Percentiles rank a stretch among this genome's conserved stretches.
These are phyloP conservation scores for Brassica nigra DNA, from an alignment of 345 rosid genomes.

Conservation along the genomic window DNA sequence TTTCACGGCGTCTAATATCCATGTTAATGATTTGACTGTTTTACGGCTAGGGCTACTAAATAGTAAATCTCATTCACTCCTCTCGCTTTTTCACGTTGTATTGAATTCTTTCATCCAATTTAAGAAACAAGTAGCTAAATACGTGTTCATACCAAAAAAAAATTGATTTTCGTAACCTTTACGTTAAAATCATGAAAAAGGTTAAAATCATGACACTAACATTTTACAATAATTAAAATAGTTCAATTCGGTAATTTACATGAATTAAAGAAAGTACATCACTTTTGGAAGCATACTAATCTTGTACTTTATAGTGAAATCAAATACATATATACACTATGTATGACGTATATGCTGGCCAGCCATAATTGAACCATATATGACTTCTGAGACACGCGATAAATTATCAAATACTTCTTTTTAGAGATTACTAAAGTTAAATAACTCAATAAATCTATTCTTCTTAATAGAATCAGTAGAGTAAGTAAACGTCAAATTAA, in stretches of 20 bases:
- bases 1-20: background rate
- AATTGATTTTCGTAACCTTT: background rate
- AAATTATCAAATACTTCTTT: background rate
- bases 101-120: background rate
- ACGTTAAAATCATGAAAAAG: background rate
- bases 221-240: background rate
- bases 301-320: background rate
- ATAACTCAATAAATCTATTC: background rate
- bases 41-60: background rate
- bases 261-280: background rate
- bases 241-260: background rate
- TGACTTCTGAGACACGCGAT: background rate
- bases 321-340: background rate
- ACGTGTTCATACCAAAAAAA: background rate
- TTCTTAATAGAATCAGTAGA: background rate
- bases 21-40: background rate
- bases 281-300: background rate
- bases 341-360: background rate
- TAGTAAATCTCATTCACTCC: background rate
- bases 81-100: background rate
- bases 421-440: background rate
- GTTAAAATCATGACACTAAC: background rate
- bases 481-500: constrained; percentile 19
- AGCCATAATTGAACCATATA: background rate
- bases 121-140: background rate